These are phyloP conservation scores for Rhododendron mucronatum DNA, from an alignment of 148 eudicot species.

Conservation along the genomic window DNA sequence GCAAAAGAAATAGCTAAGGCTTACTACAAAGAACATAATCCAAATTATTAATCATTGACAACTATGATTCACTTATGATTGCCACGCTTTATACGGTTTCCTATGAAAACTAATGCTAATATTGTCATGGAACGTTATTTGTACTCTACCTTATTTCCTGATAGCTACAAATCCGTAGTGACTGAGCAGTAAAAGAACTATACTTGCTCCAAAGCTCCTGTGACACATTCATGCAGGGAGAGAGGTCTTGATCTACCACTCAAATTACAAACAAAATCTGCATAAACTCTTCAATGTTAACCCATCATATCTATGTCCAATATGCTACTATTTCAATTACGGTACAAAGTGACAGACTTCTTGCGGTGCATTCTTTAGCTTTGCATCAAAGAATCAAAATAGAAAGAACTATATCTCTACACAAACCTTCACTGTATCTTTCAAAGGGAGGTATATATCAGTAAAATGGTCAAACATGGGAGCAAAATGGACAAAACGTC, in stretches of 20 bases:
- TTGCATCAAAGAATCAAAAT: neutral
- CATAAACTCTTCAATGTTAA: neutral
- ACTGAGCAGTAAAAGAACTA: neutral
- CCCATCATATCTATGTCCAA: neutral
- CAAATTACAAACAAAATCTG: neutral
- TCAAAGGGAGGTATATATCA: neutral
- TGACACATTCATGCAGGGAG: neutral
- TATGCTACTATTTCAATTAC: neutral
- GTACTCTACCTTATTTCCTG: neutral
- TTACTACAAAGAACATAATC: neutral
- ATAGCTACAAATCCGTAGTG: neutral
- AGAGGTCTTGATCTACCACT: neutral
- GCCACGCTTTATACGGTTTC: neutral
- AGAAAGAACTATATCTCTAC: neutral
- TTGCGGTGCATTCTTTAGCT: neutral
- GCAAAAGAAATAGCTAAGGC: neutral
- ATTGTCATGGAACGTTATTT: neutral
- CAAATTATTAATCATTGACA: too few relatives aligned
- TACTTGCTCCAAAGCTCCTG: neutral
- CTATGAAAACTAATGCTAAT: neutral
- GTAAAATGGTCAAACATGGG: neutral
- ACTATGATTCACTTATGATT: neutral
- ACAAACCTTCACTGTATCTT: neutral
- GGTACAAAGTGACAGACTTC: neutral
- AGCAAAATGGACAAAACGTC: neutral